These are phyloP conservation scores for Aspergillus fumigatus DNA, from an alignment of 2,329 filamentous ascomycete genomes.

Conservation along the genomic window DNA sequence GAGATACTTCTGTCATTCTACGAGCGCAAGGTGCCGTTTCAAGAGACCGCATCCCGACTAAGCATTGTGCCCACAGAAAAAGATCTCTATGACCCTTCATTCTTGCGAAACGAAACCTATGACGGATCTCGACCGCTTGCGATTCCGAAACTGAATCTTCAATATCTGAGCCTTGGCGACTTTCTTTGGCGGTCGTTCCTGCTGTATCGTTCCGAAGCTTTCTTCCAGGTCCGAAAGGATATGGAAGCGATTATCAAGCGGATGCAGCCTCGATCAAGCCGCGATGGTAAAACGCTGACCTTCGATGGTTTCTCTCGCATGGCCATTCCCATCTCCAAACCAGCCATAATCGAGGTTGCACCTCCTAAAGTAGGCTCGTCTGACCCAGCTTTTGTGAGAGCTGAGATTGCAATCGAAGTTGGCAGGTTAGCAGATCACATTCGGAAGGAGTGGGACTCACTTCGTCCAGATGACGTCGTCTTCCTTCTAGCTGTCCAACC, in stretches of 20 bases:
- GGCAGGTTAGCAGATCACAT: conserved; percentile 71
- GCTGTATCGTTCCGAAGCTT: conserved; percentile 83
- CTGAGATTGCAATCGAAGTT: conserved; percentile 81
- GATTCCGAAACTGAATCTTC: conserved; percentile 89
- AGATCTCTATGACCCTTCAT: conserved; percentile 70
- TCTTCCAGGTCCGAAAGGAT: conserved; percentile 89
- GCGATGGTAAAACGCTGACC: conserved; percentile 58
- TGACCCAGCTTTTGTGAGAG: conserved; percentile 76
- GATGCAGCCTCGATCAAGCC: conserved; percentile 64
- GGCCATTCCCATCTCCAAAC: conserved; percentile 81
- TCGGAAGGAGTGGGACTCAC: conserved; percentile 81
- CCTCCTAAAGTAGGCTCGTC: conserved; percentile 78
- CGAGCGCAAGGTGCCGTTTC: conserved; percentile 75
- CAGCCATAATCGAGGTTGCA: conserved; percentile 79
- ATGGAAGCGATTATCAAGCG: conserved; percentile 78
- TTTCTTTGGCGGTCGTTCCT: conserved; percentile 95
- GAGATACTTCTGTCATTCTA: conserved; percentile 72
- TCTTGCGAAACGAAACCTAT: conserved; percentile 79
- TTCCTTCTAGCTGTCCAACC: conserved; percentile 77
- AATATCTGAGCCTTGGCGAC: conserved; percentile 91
- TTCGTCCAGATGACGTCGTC: conserved; percentile 82
- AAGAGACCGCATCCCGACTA: conserved; percentile 68
- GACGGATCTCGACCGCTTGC: conserved; percentile 83
- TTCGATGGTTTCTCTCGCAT: conserved; percentile 88
- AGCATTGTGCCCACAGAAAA: conserved; percentile 78